Conservation (phyloP, 1,139 yeast species). For the Hyphopichia buzzinii region DNA sequence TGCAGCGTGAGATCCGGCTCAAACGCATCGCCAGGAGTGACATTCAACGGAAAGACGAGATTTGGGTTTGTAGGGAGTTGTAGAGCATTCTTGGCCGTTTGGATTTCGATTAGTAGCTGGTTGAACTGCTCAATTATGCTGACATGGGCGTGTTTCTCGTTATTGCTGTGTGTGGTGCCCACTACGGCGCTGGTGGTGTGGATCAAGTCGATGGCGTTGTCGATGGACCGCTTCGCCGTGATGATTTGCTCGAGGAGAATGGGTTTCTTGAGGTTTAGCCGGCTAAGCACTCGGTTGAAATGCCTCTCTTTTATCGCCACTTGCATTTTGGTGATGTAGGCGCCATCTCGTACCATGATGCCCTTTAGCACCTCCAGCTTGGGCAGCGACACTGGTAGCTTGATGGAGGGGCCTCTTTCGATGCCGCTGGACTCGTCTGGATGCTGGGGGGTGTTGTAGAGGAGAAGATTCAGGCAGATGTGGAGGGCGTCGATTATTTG, state of each 20-base stretch:
- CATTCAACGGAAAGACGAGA: conserved; percentile 40
- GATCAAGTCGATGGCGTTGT: conserved; percentile 27
- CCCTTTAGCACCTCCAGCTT: conserved; percentile 44
- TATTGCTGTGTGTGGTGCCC: conserved; percentile 8
- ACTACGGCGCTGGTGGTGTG: conserved; percentile 11
- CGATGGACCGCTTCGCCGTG: conserved; percentile 31
- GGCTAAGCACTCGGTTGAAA: conserved; percentile 30
- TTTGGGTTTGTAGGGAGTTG: conserved; percentile 45
- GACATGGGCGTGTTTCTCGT: conserved; percentile 6
- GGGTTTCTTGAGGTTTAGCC: conserved; percentile 27
- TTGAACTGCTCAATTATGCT: conserved; percentile 24
- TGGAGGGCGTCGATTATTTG: conserved; percentile 41
- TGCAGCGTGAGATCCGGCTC: conserved; percentile 33
- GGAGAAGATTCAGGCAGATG: conserved; percentile 36
- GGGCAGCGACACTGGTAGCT: conserved; percentile 37
- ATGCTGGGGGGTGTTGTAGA: conserved; percentile 39
- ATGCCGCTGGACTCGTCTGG: conserved; percentile 26
- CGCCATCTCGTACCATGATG: conserved; percentile 42
- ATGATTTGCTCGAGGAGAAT: conserved; percentile 33
- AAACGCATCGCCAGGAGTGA: conserved; percentile 23
- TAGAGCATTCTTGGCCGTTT: conserved; percentile 32
- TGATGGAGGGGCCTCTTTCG: conserved; percentile 39
- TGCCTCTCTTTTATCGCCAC: conserved; percentile 27
- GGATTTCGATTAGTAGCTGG: conserved; percentile 26
- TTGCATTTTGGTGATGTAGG: conserved; percentile 31